phyloP scores from a whole-genome alignment of 108 stramenopile species.

The Nitzschia inconspicua region DNA sequence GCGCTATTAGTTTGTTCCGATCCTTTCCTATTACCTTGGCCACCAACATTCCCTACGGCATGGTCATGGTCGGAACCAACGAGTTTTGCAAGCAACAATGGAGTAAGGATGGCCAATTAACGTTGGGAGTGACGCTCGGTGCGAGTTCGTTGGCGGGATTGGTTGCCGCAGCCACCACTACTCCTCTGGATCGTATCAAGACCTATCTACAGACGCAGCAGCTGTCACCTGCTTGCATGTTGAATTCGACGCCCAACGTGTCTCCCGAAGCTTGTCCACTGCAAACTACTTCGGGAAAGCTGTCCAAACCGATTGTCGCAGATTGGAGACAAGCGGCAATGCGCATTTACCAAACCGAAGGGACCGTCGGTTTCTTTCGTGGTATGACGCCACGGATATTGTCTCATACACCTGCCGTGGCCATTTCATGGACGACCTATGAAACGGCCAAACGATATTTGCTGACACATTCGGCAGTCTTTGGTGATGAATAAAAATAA shows the following conservation, averaged over 20 bases:
- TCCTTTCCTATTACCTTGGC: constrained; percentile 90
- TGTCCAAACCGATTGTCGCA: constrained; percentile 29
- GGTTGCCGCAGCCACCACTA: constrained; percentile 87
- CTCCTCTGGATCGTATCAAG: constrained; percentile 97
- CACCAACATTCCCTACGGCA: constrained; percentile 97
- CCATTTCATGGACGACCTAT: constrained; percentile 98
- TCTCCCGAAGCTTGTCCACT: constrained; percentile 17
- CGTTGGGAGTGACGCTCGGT: constrained; percentile 39
- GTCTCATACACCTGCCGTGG: constrained; percentile 93
- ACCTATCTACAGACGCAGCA: constrained; percentile 86
- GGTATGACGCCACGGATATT: constrained; percentile 82
- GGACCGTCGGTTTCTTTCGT: constrained; percentile 84
- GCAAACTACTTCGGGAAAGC: background rate
- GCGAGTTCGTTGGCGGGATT: constrained; percentile 88
- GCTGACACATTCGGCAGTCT: constrained; percentile 11
- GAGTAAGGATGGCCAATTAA: constrained; percentile 24
- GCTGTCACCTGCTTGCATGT: constrained; percentile 30
- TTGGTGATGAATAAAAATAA: too few relatives aligned
- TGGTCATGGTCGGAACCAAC: constrained; percentile 95
- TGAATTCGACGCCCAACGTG: background rate
- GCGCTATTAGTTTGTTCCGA: constrained; percentile 74
- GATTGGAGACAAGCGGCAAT: constrained; percentile 69
- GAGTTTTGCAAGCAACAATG: constrained; percentile 69
- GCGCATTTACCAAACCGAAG: constrained; percentile 85
- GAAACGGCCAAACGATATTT: constrained; percentile 84